Base-by-base conservation (phyloP, 495 filamentous ascomycete species). In the Penicillium canescens region DNA sequence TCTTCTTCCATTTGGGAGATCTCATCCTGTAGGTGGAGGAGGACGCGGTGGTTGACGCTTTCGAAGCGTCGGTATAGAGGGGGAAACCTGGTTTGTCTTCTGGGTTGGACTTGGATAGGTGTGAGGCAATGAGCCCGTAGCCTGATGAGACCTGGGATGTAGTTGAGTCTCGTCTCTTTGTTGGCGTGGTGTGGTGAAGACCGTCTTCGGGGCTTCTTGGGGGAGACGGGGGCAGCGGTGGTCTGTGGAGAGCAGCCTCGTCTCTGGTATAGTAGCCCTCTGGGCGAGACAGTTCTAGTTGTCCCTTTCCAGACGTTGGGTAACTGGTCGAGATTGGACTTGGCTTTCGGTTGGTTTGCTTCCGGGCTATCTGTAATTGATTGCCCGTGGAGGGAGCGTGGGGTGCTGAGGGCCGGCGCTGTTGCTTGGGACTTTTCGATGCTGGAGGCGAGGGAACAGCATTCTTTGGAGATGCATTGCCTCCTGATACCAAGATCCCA, bases 61-160 rank as follows among this genome's bases (percentile, higher is more conserved):
- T 89, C 88, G 61, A 97, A 97, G 53, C 87, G 87, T 34, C 92
- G 86, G 68, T 95, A 96, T 13, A 97, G 81, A 6, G 90, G 90
- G 9, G 79, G 28, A 87, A 76, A 3, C 63, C 57, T 3, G 56
- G 57, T 26, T 73, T 71, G 10, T 68, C 62, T 18, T 67, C 66
- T 31, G 52, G 46, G 16, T 56, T 52, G 16, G 69, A 71, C 6
- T 76, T 68, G 24, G 81, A 80, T 41, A 91, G 72, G 33, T 79
- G 82, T 3, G 81, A 79, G 21, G 87, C 85, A 34, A 91, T 68
- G 6, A 86, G 70, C 37, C 87, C 83, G 67, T 91, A 90, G 10
- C 88, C 87, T n/a, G 82, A 74, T n/a, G 67, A 44, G 8, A 56
- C 40, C 4, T 63, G 60, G 7, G 61, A 57, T 4, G 64, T 42